Evolutionary conservation across 2,329 filamentous ascomycete species (phyloP), one percentile per base, ranked within the genome.

Genomic region (Xylaria sp.): DNA sequence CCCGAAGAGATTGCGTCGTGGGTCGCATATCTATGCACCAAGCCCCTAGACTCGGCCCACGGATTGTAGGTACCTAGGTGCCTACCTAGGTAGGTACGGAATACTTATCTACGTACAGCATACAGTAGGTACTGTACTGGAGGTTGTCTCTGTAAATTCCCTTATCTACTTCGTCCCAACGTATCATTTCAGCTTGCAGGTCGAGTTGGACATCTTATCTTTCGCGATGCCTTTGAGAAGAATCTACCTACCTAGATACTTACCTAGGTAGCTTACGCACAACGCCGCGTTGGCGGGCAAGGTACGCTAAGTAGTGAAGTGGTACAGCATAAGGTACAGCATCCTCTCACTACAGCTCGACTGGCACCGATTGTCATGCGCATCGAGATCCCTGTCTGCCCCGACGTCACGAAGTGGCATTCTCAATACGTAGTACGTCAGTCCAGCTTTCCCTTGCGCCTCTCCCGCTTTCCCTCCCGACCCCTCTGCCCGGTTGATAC

Each of bases 351-450:
- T 29, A 9, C n/a, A n/a, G n/a, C n/a, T n/a, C n/a, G n/a, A n/a
- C n/a, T n/a, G n/a, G n/a, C n/a, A n/a, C 15, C 33, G 27, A 57
- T 35, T 47, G 38, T 61, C 59, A 48, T 54, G 48, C 43, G 19
- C 44, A 38, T 15, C 17, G 40, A 35, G 17, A 62, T 27, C 60
- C 55, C 47, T 55, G 46, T 56, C 35, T 11, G 19, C 9, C 11
- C 52, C 29, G 47, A 55, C 54, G 54, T 58, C 55, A 51, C 51
- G 31, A 47, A 44, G 53, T 63, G 51, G 31, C 55, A 60, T 43
- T 60, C 43, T 52, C 41, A 40, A 56, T 51, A n/a, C n/a, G n/a
- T n/a, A 40, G 53, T 46, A 46, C 41, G 41, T 46, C 41, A 46
- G 41, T 46, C 15, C 15, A 29, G 29, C 23, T 29, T 9, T 44